These are phyloP conservation scores for Gracilaria gracilis DNA, from an alignment of 23 red algal species.

Conservation along the genomic window DNA sequence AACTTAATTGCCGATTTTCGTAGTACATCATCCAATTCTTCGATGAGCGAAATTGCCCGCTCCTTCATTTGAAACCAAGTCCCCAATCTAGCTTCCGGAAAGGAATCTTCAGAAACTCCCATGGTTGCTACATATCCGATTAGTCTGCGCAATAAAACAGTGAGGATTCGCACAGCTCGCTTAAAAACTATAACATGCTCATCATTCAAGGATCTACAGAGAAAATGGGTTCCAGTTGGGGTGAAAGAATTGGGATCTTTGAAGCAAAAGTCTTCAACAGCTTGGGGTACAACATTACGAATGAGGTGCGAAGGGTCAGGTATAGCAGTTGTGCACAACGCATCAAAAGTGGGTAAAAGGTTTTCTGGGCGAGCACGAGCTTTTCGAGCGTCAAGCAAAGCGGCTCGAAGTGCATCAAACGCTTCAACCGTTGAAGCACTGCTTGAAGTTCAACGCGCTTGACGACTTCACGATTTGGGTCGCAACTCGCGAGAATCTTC, in stretches of 20 bases:
- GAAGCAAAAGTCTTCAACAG: constrained; percentile 49
- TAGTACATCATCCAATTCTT: constrained; percentile 58
- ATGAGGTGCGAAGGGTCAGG: constrained; percentile 48
- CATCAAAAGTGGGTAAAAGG: constrained; percentile 36
- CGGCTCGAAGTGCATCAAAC: constrained; percentile 38
- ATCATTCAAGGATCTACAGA: constrained; percentile 52
- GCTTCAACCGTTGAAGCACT: too few species aligned
- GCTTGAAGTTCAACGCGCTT: too few species aligned
- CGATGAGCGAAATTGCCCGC: constrained; percentile 40
- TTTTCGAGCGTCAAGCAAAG: constrained; percentile 59
- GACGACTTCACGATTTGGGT: constrained; percentile 25
- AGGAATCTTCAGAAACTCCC: constrained; percentile 48
- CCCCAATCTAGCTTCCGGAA: constrained; percentile 40
- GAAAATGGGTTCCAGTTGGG: constrained; percentile 37
- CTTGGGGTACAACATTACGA: constrained; percentile 55
- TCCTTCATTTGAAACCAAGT: constrained; percentile 65
- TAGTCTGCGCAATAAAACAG: constrained; percentile 63
- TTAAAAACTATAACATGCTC: constrained; percentile 54
- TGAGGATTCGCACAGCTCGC: constrained; percentile 53
- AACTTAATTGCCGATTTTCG: constrained; percentile 64
- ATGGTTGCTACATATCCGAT: constrained; percentile 43
- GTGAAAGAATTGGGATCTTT: constrained; percentile 51
- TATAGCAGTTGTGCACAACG: constrained; percentile 31
- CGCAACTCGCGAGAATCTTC: constrained; percentile 62
- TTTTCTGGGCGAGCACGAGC: constrained; percentile 50